Base-by-base conservation (phyloP, 345 rosid genomes). In the Eucalyptus pauciflora region DNA sequence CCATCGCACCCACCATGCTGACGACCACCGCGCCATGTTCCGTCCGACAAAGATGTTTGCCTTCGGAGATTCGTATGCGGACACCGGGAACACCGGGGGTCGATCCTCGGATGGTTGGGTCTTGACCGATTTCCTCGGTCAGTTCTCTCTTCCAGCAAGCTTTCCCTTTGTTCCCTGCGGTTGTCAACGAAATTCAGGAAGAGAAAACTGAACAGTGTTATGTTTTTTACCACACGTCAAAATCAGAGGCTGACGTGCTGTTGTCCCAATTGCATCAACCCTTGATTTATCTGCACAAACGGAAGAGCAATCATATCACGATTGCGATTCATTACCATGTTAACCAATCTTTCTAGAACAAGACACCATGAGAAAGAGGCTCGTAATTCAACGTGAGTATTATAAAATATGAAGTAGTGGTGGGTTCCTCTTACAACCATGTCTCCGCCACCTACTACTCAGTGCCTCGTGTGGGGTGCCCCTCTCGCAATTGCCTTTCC, bases 51-150 rank as follows among this genome's bases (percentile, higher is more conserved):
- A 91, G 92, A 93, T 95, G 31, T 94, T 95, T 87, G 97, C 93
- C 31, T 95, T 95, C 58, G 97, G 97, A 25, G 96, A 94, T 86
- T 95, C 97, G 3, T 95, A 94, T 16, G 96, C 90, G 17, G 97
- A 95, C 88, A 94, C 97, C 12, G 97, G 97, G 20, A 95, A 95
- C 93, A 85, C 97, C 7, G 16, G 93, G 17, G 97, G 95, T 60
- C 95, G 96, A 12, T 93, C 87, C 89, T 95, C 96, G 45, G 95
- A 94, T 71, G 97, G 97, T 25, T 92, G 91, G 17, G 93, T 95
- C 89, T 89, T 91, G 49, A 94, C 97, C 3, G 97, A 94, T 87
- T 94, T 86, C 89, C 50, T 95, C 3, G 95, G 95, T 95, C 37
- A 16, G 87, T 50, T n/a, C 80, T 37, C 48, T 71, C 46, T 71